phyloP scores from a whole-genome alignment of 2,329 filamentous ascomycete genomes.

The Arthroderma uncinatum region DNA sequence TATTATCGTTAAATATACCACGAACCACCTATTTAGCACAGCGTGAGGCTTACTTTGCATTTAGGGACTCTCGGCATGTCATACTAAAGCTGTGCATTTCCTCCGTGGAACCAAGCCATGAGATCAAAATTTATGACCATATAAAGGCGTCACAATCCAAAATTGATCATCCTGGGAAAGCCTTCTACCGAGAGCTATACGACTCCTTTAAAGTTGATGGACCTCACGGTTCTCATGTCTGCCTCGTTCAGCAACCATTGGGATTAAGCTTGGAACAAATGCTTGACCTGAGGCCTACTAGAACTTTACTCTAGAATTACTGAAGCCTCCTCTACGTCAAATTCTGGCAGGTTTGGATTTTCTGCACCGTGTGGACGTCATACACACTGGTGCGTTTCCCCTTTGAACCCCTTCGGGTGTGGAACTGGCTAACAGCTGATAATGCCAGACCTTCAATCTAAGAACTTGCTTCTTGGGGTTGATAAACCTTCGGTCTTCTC shows the following conservation, averaged over 20 bases:
- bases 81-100: background rate
- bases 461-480: conserved; percentile 10
- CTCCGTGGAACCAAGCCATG: background rate
- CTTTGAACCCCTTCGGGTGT: background rate
- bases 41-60: background rate
- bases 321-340: conserved; percentile 10
- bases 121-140: background rate
- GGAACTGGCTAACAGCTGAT: background rate
- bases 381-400: conserved; percentile 7
- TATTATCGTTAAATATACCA: too few species aligned
- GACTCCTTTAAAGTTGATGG: conserved; percentile 11
- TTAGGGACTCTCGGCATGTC: background rate
- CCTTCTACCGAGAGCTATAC: conserved; percentile 9
- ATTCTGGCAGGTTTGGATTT: conserved; percentile 7
- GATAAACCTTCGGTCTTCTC: conserved; percentile 6
- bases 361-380: conserved; percentile 2
- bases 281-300: conserved; percentile 8
- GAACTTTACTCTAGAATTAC: conserved; percentile 8
- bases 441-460: conserved; percentile 5
- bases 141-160: background rate
- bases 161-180: conserved; percentile 9
- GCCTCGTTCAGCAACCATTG: conserved; percentile 12
- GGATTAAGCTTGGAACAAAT: conserved; percentile 11
- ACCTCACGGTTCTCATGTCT: conserved; percentile 7
- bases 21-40: too few species aligned